Evolutionary conservation across 2,329 filamentous ascomycete genomes (phyloP), one percentile per base, ranked within the genome.

Genomic region (Didymella pomorum): DNA sequence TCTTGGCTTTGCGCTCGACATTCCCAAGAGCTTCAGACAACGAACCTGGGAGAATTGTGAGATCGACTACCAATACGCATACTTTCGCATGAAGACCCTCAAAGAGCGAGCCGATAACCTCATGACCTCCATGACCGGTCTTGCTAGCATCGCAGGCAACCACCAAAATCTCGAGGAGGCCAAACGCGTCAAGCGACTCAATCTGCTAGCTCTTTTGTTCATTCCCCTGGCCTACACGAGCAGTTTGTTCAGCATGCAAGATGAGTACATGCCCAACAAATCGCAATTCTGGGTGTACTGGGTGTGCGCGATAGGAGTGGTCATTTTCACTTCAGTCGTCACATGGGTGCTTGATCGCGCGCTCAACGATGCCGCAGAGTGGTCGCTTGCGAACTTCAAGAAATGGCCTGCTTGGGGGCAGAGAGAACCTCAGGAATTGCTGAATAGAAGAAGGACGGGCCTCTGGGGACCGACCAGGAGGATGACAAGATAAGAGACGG

Each of bases 171-270:
- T 76, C 2, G 73, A 75, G 35, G 73, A 75, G 54, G 73, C 73
- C 16, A 76, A 74, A 50, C 70, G 72, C 2, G 68, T 73, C 12
- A 74, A 76, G 60, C 64, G 71, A 3, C 60, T 76, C 4, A 76
- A 73, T 21, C 35, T 74, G 3, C 67, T 76, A 8, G 73, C 72
- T 2, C 48, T 76, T 3, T 29, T 75, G 3, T 76, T 74, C 58
- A 73, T 75, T n/a, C 73, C 73, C 0, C 52, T 76, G 2, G 72
- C 72, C 1, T 76, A 75, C 46, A 74, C 71, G 3, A 69, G 65
- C 25, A 67, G 62, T 26, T 42, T 76, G 12, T 76, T 76, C 54
- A 73, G 72, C 54, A 76, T 76, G 73, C 67, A 72, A 45, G 71
- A 74, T 45, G 55, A 63, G 1, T 76, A 66, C 37, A 67, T 69